phyloP scores from a whole-genome alignment of 1,284 basidiomycete species.

The Cryptococcus hybrid region DNA sequence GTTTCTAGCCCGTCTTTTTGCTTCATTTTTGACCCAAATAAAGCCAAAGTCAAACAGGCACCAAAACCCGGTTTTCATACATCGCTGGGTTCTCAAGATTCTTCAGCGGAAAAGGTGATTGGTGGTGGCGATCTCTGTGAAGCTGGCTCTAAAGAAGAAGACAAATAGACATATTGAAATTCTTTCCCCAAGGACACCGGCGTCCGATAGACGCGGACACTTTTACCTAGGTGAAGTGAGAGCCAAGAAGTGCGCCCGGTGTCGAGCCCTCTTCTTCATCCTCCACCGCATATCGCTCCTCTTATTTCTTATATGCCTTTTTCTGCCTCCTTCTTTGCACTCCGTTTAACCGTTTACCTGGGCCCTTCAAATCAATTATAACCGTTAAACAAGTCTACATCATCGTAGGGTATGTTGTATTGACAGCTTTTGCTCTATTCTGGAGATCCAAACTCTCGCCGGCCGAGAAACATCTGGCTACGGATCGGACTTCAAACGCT shows the following conservation, averaged over 20 bases:
- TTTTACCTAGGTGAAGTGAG: background rate
- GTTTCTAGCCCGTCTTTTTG: slow-evolving; percentile 44
- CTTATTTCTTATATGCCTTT: slow-evolving; percentile 26
- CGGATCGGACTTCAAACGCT: slow-evolving; percentile 38
- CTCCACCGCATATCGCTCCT: slow-evolving; percentile 35
- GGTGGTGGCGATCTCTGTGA: too few species aligned
- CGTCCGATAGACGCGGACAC: background rate
- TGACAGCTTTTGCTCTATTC: slow-evolving; percentile 27
- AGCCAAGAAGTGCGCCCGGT: background rate
- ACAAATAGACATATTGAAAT: background rate
- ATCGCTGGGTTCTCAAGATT: too few species aligned
- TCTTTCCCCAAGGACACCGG: background rate
- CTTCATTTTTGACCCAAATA: slow-evolving; percentile 18
- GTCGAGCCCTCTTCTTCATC: slow-evolving; percentile 8
- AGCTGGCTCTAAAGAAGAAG: slow-evolving; percentile 6
- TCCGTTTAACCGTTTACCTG: slow-evolving; percentile 28
- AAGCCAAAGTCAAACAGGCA: too few species aligned
- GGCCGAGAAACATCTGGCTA: slow-evolving; percentile 16
- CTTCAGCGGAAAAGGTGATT: too few species aligned
- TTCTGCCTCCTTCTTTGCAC: slow-evolving; percentile 20
- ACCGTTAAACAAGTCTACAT: slow-evolving; percentile 28
- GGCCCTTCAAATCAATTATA: slow-evolving; percentile 22
- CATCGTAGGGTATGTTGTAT: slow-evolving; percentile 30
- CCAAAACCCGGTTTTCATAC: too few species aligned
- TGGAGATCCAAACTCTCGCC: slow-evolving; percentile 27